Base-by-base conservation (phyloP, 768 basidiomycete genomes). In the Galerina sulciceps region DNA sequence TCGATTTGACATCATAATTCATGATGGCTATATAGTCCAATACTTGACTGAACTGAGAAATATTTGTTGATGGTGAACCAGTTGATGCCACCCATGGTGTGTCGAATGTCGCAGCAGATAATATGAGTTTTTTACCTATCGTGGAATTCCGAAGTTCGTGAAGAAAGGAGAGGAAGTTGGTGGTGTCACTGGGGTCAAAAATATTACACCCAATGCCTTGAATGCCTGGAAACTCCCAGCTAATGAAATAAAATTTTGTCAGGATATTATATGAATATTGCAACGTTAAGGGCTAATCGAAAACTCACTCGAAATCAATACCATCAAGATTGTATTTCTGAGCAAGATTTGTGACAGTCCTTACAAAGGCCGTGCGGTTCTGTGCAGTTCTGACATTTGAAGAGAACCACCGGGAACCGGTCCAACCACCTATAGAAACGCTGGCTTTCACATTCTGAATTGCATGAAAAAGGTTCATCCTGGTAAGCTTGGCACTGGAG, bases 211-310 rank as follows among this genome's bases (percentile, higher is more conserved):
- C 80, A 17, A 90, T 81, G 14, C 93, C 93, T 44, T 75, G 76
- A 10, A 74, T 74, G 38, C 79, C 84, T 37, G 94, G 94, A 69
- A 93, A 96, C 71, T 95, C 94, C 93, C 93, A 94, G 68, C 91
- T 91, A 59, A 54, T 45, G 6, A 61, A 44, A 37, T 61, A 36
- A 37, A 49, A 31, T 23, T 51, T 4, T 55, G n/a, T n/a, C 34
- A 50, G 42, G 53, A 43, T 43, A 57, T 42, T 41, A 37, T 23
- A 1, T 55, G n/a, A n/a, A n/a, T n/a, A n/a, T n/a, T n/a, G n/a
- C n/a, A n/a, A 8, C 37, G 10, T 11, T 6, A 5, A 57, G n/a
- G 48, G 54, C 20, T 17, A 65, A 55, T 13, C 48, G 15, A 31
- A 10, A 4, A 75, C 85, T 40, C 67, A 87, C 87, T 89, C 88